phyloP scores from a whole-genome alignment of 306 rosid genomes.

The Gastrolobium villosum region DNA sequence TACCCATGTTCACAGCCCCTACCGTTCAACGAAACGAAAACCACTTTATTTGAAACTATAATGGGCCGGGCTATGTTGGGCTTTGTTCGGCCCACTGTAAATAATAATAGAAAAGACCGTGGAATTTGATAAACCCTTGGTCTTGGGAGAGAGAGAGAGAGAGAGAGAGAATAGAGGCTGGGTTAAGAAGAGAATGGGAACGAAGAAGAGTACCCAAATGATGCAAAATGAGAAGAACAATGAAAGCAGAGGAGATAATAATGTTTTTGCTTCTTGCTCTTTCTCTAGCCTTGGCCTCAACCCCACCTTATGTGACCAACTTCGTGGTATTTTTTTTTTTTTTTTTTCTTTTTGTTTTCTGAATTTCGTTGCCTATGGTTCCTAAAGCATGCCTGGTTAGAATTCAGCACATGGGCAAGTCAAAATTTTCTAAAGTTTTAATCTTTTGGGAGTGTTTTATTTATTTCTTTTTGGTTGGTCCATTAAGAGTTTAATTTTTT shows the following conservation, averaged over 20 bases:
- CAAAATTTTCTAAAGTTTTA: neutral
- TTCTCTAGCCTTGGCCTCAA: conserved; percentile 90
- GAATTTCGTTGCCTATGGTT: conserved; percentile 17
- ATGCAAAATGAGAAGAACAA: conserved; percentile 38
- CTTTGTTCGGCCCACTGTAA: neutral
- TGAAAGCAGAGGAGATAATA: conserved; percentile 10
- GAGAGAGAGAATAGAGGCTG: neutral
- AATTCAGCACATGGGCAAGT: neutral
- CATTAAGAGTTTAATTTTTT: neutral
- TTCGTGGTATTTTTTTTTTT: conserved; percentile 58
- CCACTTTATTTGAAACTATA: neutral
- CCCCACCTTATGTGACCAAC: conserved; percentile 79
- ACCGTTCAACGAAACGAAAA: neutral
- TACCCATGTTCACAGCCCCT: conserved; percentile 41
- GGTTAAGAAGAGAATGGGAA: conserved; percentile 35
- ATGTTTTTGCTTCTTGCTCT: conserved; percentile 77
- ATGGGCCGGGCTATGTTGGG: neutral
- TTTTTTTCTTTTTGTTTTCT: neutral
- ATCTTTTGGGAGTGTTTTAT: neutral
- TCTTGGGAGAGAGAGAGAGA: neutral
- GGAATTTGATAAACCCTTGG: conserved; percentile 15
- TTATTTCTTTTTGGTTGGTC: neutral
- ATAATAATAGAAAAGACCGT: neutral
- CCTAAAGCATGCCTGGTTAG: neutral
- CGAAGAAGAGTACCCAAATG: conserved; percentile 35